A percentile compares a stretch with the other conserved stretches of the same genome.
Evolutionary conservation across 805 yeast species (phyloP).

Genomic region (Scheffersomyces ergatensis): DNA sequence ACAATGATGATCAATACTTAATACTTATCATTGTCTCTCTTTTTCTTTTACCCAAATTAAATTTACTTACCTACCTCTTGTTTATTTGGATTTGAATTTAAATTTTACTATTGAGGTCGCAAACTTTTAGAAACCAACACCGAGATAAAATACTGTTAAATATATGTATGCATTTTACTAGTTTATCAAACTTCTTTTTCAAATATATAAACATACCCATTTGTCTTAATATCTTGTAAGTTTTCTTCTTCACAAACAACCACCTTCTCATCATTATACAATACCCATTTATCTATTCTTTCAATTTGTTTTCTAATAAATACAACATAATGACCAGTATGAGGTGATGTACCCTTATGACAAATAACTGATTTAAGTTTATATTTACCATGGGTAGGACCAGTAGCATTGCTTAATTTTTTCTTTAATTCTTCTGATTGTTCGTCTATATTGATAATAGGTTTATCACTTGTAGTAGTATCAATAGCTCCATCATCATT

Average conservation of each 20-base stretch:
- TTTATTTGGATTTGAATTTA: too few relatives aligned
- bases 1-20: too few relatives aligned
- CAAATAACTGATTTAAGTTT: slow-evolving; percentile 66
- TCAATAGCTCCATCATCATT: slow-evolving; percentile 68
- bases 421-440: slow-evolving; percentile 14
- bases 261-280: slow-evolving; percentile 89
- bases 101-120: too few relatives aligned
- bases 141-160: neutral
- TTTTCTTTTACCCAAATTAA: too few relatives aligned
- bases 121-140: neutral
- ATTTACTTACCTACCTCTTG: too few relatives aligned
- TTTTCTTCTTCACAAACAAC: slow-evolving; percentile 49
- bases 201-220: slow-evolving; percentile 51
- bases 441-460: slow-evolving; percentile 25
- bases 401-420: neutral
- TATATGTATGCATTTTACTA: too few relatives aligned
- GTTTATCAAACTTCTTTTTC: too few relatives aligned
- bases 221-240: slow-evolving; percentile 41
- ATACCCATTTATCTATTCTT: slow-evolving; percentile 57
- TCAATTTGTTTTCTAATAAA: slow-evolving; percentile 50
- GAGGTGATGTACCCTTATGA: slow-evolving; percentile 87
- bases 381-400: slow-evolving; percentile 35
- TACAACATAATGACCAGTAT: slow-evolving; percentile 90
- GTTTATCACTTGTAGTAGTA: slow-evolving; percentile 1
- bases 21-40: too few relatives aligned